phyloP scores from a whole-genome alignment of 805 yeast genomes.

The Jamesozyma jinghongensis region DNA sequence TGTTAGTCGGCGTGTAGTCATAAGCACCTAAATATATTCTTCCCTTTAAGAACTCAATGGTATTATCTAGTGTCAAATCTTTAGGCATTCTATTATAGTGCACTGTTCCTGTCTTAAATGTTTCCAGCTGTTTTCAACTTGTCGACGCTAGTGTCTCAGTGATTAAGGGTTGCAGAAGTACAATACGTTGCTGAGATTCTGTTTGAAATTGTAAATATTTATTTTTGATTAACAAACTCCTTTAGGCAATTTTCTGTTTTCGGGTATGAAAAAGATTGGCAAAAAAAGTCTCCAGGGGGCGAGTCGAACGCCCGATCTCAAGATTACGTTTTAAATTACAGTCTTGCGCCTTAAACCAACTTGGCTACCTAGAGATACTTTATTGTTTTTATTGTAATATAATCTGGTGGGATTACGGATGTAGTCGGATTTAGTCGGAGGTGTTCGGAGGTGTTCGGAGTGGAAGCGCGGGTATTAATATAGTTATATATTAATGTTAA shows the following conservation, averaged over 20 bases:
- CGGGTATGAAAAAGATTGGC: slow-evolving; percentile 1
- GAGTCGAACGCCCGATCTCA: slow-evolving; percentile 44
- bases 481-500: too few relatives aligned
- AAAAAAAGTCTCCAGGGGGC: slow-evolving; percentile 37
- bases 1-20: slow-evolving; percentile 66
- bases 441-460: too few relatives aligned
- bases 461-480: too few relatives aligned
- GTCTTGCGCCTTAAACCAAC: slow-evolving; percentile 40
- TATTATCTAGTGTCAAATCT: slow-evolving; percentile 15
- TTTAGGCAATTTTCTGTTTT: neutral
- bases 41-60: slow-evolving; percentile 32
- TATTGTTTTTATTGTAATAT: too few relatives aligned
- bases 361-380: slow-evolving; percentile 35
- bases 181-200: too few relatives aligned
- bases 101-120: too few relatives aligned
- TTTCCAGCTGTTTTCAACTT: too few relatives aligned
- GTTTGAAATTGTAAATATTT: too few relatives aligned
- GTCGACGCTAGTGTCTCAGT: too few relatives aligned
- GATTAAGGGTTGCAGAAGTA: too few relatives aligned
- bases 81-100: neutral
- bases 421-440: too few relatives aligned
- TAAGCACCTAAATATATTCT: slow-evolving; percentile 85
- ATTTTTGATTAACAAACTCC: neutral
- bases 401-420: too few relatives aligned
- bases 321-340: slow-evolving; percentile 35